These are phyloP conservation scores for Penicillium riverlandense DNA, from an alignment of 495 filamentous ascomycete genomes.

Conservation along the genomic window DNA sequence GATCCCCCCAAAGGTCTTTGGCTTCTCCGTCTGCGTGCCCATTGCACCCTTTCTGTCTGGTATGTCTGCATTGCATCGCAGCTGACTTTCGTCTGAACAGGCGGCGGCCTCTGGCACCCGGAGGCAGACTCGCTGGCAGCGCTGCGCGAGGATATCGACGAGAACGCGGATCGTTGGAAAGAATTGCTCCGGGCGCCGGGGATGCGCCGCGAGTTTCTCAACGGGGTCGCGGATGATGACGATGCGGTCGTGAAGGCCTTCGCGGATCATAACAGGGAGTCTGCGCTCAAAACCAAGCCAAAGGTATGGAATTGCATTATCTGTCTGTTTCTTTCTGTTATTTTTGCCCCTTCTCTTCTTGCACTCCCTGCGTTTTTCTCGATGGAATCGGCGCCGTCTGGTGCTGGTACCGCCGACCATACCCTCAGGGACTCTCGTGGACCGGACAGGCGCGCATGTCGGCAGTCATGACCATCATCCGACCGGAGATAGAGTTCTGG, in stretches of 20 bases:
- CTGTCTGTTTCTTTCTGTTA: background rate
- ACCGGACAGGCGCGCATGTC: too few species aligned
- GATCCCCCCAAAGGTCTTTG: too few species aligned
- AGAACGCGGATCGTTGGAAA: slow-evolving; percentile 58
- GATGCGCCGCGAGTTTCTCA: slow-evolving; percentile 58
- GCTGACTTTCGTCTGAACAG: slow-evolving; percentile 27
- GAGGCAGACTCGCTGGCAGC: slow-evolving; percentile 52
- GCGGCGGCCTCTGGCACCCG: slow-evolving; percentile 74
- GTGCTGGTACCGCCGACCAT: too few species aligned
- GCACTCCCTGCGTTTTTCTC: background rate
- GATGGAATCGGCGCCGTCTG: too few species aligned
- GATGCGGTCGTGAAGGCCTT: slow-evolving; percentile 62
- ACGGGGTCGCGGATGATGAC: slow-evolving; percentile 45
- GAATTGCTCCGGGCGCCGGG: slow-evolving; percentile 48
- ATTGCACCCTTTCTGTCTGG: background rate
- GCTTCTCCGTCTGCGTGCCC: background rate
- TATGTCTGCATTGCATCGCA: too few species aligned
- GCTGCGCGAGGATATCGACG: slow-evolving; percentile 67
- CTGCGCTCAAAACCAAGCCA: slow-evolving; percentile 75
- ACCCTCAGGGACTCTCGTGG: too few species aligned
- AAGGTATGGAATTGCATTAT: slow-evolving; percentile 51
- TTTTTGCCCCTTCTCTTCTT: background rate
- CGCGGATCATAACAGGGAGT: slow-evolving; percentile 55
- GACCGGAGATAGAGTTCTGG: too few species aligned
- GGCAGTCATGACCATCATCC: too few species aligned